Evolutionary conservation across 768 basidiomycete species (phyloP), one percentile per base, ranked within the genome.

Genomic region (Zangia roseola): DNA sequence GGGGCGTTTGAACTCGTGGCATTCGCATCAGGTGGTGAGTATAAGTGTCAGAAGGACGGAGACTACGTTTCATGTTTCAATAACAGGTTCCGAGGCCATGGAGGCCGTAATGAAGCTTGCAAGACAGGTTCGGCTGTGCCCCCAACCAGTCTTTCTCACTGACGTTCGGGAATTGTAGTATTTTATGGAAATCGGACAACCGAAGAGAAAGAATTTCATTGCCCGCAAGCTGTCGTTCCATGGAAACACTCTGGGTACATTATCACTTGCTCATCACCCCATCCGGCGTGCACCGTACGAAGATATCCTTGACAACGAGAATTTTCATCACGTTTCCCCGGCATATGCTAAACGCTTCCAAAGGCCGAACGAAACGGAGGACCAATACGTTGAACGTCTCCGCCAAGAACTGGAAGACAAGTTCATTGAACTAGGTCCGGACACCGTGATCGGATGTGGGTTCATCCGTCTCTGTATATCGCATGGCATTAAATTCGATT

Each of bases 301-400:
- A 33, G 76, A 71, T 31, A 77, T 90, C 43, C 69, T 92, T 24
- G 79, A 90, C 59, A 65, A 74, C 10, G 67, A 79, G 3, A 75
- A 81, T 58, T 94, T 88, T 63, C 86, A 91, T 62, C 88, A 92
- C 58, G 91, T 92, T 50, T 90, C 88, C 24, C 92, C 92, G 0
- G 93, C 92, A 9, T 93, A 88, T 62, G 83, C 86, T 2, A 84
- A 82, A 55, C 83, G 91, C n/a, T 90, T 90, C 70, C 75, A 87
- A 62, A 75, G 68, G 12, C 60, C 72, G 3, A 79, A 77, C 20
- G 93, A 95, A 68, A 81, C 79, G 2, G 87, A 88, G 56, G 87
- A 82, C 45, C 75, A 88, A 58, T 94, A 94, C 53, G 88, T 91
- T 1, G 80, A 84, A 49, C 77, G 90, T 21, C 75, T 93, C 30